Evolutionary conservation across 257 asterid genomes (phyloP), one percentile per base, ranked within the genome.

Genomic region (Lycium ferocissimum): DNA sequence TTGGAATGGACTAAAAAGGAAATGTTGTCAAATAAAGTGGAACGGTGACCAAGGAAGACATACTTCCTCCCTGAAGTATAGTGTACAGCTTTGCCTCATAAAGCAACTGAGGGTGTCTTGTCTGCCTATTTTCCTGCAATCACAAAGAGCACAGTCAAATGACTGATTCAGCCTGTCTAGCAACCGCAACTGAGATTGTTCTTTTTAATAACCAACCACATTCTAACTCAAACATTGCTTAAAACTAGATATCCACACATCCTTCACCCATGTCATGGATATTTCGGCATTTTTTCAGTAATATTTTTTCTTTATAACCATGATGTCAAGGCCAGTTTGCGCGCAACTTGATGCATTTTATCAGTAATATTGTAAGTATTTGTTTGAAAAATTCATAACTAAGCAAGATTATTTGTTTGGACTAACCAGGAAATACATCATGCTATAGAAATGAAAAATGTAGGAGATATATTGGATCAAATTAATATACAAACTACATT

Each of bases 1-100:
- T 40, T 17, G 54, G 79, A 15, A 40, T 17, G 79, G 54, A 70
- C 33, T 40, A 17, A 70, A 70, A 70, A 40, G 56, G 79, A 70
- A 70, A 70, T 17, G 15, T 40, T 18, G 35, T 40, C 54, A 70
- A 20, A 70, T 18, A 70, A 70, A 70, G 79, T 70, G 45, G 45
- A 40, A 40, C 0, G 45, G 45, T 40, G 17, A 80, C 17, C 83
- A 82, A 63, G 76, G 61, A 62, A 82, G 79, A 94, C 98, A 73
- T 94, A 96, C 99, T 93, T 92, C 99, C 99, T 66, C 99, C 98
- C 90, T 93, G 97, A 87, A 96, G 95, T 89, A 91, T 87, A 88
- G 90, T 90, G 91, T 96, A 96, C 76, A 96, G 87, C 89, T 96
- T 96, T 82, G 99, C 99, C 92, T 96, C 99, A 45, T 96, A 96